Evolutionary conservation across 306 rosid species (phyloP), one percentile per base, ranked within the genome.

Genomic region (Casuarina cunninghamiana): DNA sequence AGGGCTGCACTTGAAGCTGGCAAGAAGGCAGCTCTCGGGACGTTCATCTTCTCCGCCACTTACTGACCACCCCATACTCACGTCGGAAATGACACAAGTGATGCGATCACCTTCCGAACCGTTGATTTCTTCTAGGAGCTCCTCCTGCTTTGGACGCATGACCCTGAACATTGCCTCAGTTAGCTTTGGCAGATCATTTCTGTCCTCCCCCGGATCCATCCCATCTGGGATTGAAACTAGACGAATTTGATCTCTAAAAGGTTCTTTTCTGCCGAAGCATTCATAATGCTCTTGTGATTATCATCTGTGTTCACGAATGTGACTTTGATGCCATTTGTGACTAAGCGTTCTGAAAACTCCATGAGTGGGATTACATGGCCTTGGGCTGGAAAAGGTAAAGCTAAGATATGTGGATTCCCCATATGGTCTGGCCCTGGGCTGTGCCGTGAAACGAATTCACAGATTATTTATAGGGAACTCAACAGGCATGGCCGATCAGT

Each of bases 321-420:
- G 80, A 92, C 78, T 66, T 84, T 84, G 82, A 88, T 83, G 21
- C 90, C 92, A 0, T 92, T 84, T 73, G 83, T 76, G 15, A 45
- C 85, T 46, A 92, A 80, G 84, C 81, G 37, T 45, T 79, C 71
- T 0, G 87, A 88, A 37, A 90, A 38, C 51, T 87, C 92, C 86
- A 90, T 87, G 12, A 92, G 48, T 19, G 96, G 93, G 81, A 87
- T 84, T 73, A 89, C 96, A 84, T 89, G 97, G 43, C 97, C 97
- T 87, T 90, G 97, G 37, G 76, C 96, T 2, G 93, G 92, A 72
- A 67, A 86, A 77, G 96, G 96, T 32, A 90, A n/a, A 53, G 82
- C 91, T 21, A 88, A 74, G 21, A 86, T 79, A 80, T 86, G 85
- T 71, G 89, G 82, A 21, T 46, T 83, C 58, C 54, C 75, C 89